These are phyloP conservation scores for Beauveria australis DNA, from an alignment of 2,329 filamentous ascomycete genomes.

Conservation along the genomic window DNA sequence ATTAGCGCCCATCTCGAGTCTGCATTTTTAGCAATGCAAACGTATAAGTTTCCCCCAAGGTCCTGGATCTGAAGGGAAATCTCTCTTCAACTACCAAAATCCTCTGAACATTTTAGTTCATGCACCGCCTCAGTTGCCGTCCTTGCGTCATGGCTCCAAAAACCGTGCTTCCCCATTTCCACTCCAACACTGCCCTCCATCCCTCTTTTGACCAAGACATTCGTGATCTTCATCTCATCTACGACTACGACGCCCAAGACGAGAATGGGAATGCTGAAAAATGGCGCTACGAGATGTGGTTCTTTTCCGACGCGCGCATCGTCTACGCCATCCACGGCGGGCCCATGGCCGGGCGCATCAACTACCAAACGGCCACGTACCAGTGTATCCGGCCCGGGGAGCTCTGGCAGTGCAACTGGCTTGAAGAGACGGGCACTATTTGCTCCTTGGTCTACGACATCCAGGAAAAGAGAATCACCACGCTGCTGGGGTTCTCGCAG, in stretches of 20 bases:
- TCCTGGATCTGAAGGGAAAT: too few relatives aligned
- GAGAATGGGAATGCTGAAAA: slow-evolving; percentile 42
- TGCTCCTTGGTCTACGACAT: slow-evolving; percentile 35
- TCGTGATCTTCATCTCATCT: slow-evolving; percentile 44
- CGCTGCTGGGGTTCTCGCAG: slow-evolving; percentile 44
- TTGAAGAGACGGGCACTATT: slow-evolving; percentile 52
- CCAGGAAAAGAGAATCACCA: slow-evolving; percentile 34
- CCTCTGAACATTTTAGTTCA: too few relatives aligned
- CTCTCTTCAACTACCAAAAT: too few relatives aligned
- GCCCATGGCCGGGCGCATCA: slow-evolving; percentile 47
- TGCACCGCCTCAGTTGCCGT: too few relatives aligned
- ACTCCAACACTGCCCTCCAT: slow-evolving; percentile 7
- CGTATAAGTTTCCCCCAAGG: too few relatives aligned
- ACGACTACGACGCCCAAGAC: slow-evolving; percentile 22
- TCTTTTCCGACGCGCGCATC: slow-evolving; percentile 44
- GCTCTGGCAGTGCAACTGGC: slow-evolving; percentile 53
- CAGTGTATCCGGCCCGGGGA: slow-evolving; percentile 51
- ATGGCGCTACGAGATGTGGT: slow-evolving; percentile 56
- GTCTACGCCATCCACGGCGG: slow-evolving; percentile 53
- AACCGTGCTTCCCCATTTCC: neutral
- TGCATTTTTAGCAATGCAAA: too few relatives aligned
- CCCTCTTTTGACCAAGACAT: slow-evolving; percentile 41
- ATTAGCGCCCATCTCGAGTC: too few relatives aligned
- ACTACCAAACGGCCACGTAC: slow-evolving; percentile 46
- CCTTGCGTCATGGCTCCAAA: neutral